Percentiles rank a stretch among this genome's conserved stretches.
Evolutionary conservation across 2,329 filamentous ascomycete genomes (phyloP).

Genomic region (Aspergillus sp.): DNA sequence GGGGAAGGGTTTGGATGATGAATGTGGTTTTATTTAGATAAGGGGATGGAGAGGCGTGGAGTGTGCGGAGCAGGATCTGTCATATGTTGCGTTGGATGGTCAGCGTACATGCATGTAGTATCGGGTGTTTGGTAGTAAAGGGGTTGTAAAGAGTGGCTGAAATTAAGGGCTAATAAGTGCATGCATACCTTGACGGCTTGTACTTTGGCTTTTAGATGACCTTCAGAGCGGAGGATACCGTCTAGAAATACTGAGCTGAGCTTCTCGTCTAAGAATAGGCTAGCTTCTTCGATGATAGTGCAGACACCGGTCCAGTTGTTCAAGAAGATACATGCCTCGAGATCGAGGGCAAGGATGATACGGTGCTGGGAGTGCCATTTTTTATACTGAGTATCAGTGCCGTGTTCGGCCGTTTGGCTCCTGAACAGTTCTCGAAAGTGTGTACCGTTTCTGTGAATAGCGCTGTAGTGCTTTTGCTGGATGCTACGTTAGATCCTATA

Average conservation of each 20-base stretch:
- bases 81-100: background rate
- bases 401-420: slow-evolving; percentile 35
- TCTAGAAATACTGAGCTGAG: slow-evolving; percentile 68
- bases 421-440: slow-evolving; percentile 57
- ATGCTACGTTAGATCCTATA: background rate
- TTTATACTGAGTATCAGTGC: slow-evolving; percentile 45
- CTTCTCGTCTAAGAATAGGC: slow-evolving; percentile 36
- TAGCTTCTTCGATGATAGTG: slow-evolving; percentile 56
- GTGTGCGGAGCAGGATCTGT: slow-evolving; percentile 70
- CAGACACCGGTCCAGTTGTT: slow-evolving; percentile 68
- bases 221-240: slow-evolving; percentile 58
- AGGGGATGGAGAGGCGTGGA: slow-evolving; percentile 58
- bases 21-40: slow-evolving; percentile 4
- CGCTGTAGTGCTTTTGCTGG: slow-evolving; percentile 63
- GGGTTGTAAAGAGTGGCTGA: background rate
- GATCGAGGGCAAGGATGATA: slow-evolving; percentile 72
- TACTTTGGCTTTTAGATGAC: slow-evolving; percentile 39
- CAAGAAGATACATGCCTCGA: slow-evolving; percentile 71
- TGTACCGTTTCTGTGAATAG: slow-evolving; percentile 61
- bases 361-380: slow-evolving; percentile 66
- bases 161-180: background rate
- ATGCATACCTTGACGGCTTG: slow-evolving; percentile 47
- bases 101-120: no score
- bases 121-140: background rate
- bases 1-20: slow-evolving; percentile 60